phyloP scores from a whole-genome alignment of 73 alveolate species.

The Paramecium octaurelia region DNA sequence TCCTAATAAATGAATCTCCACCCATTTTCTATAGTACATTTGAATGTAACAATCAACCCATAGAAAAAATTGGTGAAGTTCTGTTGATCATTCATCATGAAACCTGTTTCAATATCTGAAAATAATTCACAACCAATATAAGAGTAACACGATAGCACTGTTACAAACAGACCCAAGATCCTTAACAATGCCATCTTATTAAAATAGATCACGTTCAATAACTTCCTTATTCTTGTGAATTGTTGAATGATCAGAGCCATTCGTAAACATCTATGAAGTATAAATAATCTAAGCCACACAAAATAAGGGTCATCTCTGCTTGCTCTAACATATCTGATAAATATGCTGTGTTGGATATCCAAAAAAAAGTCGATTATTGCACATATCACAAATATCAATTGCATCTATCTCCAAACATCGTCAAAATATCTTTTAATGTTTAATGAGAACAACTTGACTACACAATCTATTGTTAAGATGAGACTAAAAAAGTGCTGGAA shows the following conservation, averaged over 20 bases:
- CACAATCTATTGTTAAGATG: neutral
- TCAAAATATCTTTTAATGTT: conserved; percentile 30
- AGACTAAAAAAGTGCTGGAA: neutral
- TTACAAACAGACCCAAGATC: conserved; percentile 4
- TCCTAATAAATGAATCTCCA: conserved; percentile 4
- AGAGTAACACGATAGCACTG: neutral
- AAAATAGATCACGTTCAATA: conserved; percentile 3
- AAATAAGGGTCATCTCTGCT: conserved; percentile 32
- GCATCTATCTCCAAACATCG: conserved; percentile 6
- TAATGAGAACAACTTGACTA: neutral
- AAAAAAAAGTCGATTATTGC: neutral
- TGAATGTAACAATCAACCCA: neutral
- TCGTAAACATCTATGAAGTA: neutral
- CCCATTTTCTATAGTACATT: neutral
- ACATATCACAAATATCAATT: neutral
- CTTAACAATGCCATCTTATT: conserved; percentile 18
- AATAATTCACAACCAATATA: conserved; percentile 34
- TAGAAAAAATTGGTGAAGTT: neutral
- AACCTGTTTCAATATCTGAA: neutral
- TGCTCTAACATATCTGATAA: neutral
- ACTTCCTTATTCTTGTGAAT: neutral
- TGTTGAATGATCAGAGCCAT: neutral
- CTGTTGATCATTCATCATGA: neutral
- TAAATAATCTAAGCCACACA: neutral
- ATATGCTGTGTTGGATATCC: neutral